Base-by-base conservation (phyloP, 305 asterid genomes). In the Solanum hybrid region DNA sequence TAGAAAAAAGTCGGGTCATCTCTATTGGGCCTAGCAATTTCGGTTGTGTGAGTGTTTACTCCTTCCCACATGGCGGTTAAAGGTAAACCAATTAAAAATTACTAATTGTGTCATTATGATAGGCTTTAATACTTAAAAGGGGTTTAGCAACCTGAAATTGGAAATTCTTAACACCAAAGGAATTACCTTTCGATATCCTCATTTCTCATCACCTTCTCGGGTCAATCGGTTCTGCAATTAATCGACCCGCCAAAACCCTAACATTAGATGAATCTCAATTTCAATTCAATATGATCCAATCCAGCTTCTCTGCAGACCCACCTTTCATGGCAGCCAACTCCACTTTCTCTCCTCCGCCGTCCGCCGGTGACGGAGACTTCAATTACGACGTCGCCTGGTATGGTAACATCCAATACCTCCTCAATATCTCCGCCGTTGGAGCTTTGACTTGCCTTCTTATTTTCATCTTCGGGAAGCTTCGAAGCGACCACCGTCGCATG, bases 401-500 rank as follows among this genome's bases (percentile, higher is more conserved):
- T 88, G 99, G 99, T 11, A 96, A 92, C 95, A 96, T 96, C 91
- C 99, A 98, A 84, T 98, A 98, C 90, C 95, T 98, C 12, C 87
- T 96, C 90, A 98, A 98, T 91, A 96, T 98, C 90, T 98, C 99
- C 87, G 98, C 98, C 27, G 91, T 96, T 86, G 99, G 99, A 60
- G 98, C 99, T 87, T 90, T 96, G 10, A 98, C 98, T 81, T 96
- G 99, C 90, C 93, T 96, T 60, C 90, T 96, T 12, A 94, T 98
- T 89, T 98, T 98, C 93, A 90, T 98, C 89, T 95, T 96, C 93
- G 94, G 95, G 31, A 98, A 98, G 95, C 98, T 98, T 46, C 98
- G 98, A 60, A 95, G 97, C 93, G 99, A 98, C 79, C 99, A 96
- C 91, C 98, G 98, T 86, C 99, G 98, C 77, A 95, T 96, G 88